Evolutionary conservation across 805 yeast genomes (phyloP), one percentile per base, ranked within the genome.

Genomic region (Candida succiphila): DNA sequence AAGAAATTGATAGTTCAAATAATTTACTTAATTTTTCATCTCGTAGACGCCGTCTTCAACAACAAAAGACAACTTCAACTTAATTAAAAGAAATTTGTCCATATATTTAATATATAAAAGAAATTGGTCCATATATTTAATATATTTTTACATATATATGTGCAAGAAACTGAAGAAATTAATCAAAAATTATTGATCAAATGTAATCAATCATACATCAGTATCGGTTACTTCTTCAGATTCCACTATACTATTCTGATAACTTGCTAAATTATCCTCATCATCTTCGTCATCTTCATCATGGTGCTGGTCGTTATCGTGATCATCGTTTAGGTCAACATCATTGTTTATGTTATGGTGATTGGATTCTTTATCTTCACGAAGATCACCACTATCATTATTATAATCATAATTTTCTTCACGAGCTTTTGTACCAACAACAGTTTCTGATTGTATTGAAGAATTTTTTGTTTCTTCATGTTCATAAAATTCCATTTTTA

Each of bases 401-500:
- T 58, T 61, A 25, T 55, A 56, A 27, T 57, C 60, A 32, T 55
- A 55, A 24, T 44, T 53, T 9, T 45, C 48, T 13, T 44, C 56
- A 33, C 49, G 59, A 21, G 56, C 60, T 15, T 56, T 60, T 13
- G 62, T 61, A 17, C 63, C 63, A 33, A 54, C 58, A 14, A 55
- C 14, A 8, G 23, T 21, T 10, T 21, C 23, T 21, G 7, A 8
- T 7, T 21, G 7, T 8, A 7, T 21, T 7, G 23, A 21, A 21
- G 10, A 8, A 34, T 57, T 56, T 14, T 43, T 51, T 8, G n/a
- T 13, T n/a, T 44, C 42, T 25, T 43, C 48, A 39, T 64, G 65
- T 40, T 79, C 88, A 46, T 82, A 87, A 33, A 82, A 71, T 51
- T 87, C 95, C 24, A 84, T 78, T 51, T 86, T 82, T 54, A 92